Evolutionary conservation across 495 filamentous ascomycete species (phyloP), one percentile per base, ranked within the genome.

Genomic region (Aspergillus conjunctus): DNA sequence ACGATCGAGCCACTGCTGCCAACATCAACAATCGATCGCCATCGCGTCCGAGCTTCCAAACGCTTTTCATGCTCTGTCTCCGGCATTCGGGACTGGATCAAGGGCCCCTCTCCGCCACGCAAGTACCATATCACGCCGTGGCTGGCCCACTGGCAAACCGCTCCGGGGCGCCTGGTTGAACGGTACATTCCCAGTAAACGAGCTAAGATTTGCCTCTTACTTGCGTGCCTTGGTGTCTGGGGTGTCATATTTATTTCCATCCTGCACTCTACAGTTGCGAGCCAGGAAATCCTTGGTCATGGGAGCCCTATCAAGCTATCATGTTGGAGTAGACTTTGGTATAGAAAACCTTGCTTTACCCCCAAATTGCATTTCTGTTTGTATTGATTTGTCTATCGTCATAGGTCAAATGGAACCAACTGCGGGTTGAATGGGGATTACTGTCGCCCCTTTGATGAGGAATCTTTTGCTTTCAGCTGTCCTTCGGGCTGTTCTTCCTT

Each of bases 351-450:
- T 0, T 20, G 48, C 2, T 18, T 46, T 44, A 26, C 26, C 2
- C 26, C 2, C 5, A 5, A 5, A 5, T 26, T 26, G 2, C 5
- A 2, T 26, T 26, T 26, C 26, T 26, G 26, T 26, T 26, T 26
- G 51, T 22, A 51, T 54, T 54, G 43, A 50, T 58, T 8, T 45
- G 2, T 3, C 12, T n/a, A 7, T 22, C 39, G n/a, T n/a, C 4
- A 41, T 50, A 79, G 77, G 77, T 60, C 43, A n/a, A 77, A 77
- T 67, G 65, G 71, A 2, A 85, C 84, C 30, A 76, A 79, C 11
- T 94, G 91, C 65, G 91, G 90, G 2, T 60, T 92, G 14, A 80
- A 93, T 67, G 91, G 90, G 1, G 80, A 85, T 51, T 70, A 79
- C 59, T 94, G 91, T 69, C 83, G 83, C 14, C 91, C 91, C 0